Evolutionary conservation across 2,329 filamentous ascomycete species (phyloP).

Genomic region (Ophiocordyceps polyrhachis-furcata): DNA sequence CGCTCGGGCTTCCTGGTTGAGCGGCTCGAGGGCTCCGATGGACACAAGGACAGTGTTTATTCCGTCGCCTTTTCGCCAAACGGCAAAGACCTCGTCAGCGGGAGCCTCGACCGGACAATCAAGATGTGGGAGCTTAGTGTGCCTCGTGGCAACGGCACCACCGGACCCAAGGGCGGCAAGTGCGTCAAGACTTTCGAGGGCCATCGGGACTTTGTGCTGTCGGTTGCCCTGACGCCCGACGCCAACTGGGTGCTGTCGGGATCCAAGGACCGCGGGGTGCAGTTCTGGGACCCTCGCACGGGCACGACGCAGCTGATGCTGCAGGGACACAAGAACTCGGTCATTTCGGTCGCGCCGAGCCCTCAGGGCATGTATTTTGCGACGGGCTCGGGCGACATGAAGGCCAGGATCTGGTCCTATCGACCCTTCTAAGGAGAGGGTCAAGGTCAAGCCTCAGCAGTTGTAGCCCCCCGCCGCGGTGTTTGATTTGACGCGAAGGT

Average conservation of each 20-base stretch:
- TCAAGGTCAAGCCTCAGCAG: no score
- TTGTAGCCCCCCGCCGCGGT: no score
- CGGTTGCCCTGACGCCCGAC: conserved; percentile 86
- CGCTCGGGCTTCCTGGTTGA: conserved; percentile 72
- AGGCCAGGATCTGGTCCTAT: conserved; percentile 92
- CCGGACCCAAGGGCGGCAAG: conserved; percentile 65
- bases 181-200: conserved; percentile 96
- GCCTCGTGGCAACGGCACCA: conserved; percentile 46
- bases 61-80: conserved; percentile 90
- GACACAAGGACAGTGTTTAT: conserved; percentile 94
- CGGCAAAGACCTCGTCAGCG: conserved; percentile 81
- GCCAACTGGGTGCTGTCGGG: conserved; percentile 92
- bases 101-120: conserved; percentile 93
- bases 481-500: no score
- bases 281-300: conserved; percentile 95
- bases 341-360: conserved; percentile 92
- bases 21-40: conserved; percentile 78
- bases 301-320: conserved; percentile 95
- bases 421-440: conserved; percentile 31
- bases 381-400: conserved; percentile 93
- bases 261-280: conserved; percentile 90
- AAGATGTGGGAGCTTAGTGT: conserved; percentile 95
- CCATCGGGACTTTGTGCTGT: conserved; percentile 93
- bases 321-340: conserved; percentile 96
- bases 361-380: conserved; percentile 79